Evolutionary conservation across 2,329 filamentous ascomycete species (phyloP).

Genomic region (Nemania serpens): DNA sequence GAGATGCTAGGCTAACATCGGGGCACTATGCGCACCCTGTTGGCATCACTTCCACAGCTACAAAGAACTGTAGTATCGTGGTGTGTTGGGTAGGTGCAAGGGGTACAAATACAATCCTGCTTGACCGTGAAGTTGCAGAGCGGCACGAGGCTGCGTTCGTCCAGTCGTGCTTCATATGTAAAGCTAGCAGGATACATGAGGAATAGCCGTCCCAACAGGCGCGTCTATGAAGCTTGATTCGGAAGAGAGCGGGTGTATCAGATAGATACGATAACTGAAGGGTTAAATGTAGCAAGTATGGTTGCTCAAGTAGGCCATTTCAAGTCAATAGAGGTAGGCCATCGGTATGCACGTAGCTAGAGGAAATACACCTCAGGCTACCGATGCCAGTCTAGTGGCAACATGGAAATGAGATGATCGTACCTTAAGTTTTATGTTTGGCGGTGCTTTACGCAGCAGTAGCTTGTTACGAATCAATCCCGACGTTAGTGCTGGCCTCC

Average conservation of each 20-base stretch:
- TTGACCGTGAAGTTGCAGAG: not conserved
- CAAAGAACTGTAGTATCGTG: conserved; percentile 7
- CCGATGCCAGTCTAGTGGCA: no score
- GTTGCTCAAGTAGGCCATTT: conserved; percentile 10
- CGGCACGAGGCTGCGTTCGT: not conserved
- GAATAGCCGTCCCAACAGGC: not conserved
- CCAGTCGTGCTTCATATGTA: not conserved
- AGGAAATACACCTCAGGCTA: conserved; percentile 8
- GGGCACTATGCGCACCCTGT: conserved; percentile 23
- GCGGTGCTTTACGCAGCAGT: conserved; percentile 1
- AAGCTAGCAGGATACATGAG: not conserved
- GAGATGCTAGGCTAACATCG: conserved; percentile 2
- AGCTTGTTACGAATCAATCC: not conserved
- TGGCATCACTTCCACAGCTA: conserved; percentile 23
- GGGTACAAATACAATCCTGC: conserved; percentile 1
- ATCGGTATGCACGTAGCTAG: conserved; percentile 24
- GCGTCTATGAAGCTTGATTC: no score
- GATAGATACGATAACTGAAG: conserved; percentile 15
- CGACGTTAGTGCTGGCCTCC: not conserved
- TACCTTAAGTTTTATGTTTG: conserved; percentile 21
- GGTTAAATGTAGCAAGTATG: conserved; percentile 13
- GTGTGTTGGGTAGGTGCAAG: conserved; percentile 1
- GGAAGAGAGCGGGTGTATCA: conserved; percentile 1
- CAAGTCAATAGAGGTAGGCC: conserved; percentile 2
- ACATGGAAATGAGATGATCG: conserved; percentile 30